Evolutionary conservation across 1,284 basidiomycete species (phyloP), one percentile per base, ranked within the genome.

Genomic region (Ceratobasidium sp.): DNA sequence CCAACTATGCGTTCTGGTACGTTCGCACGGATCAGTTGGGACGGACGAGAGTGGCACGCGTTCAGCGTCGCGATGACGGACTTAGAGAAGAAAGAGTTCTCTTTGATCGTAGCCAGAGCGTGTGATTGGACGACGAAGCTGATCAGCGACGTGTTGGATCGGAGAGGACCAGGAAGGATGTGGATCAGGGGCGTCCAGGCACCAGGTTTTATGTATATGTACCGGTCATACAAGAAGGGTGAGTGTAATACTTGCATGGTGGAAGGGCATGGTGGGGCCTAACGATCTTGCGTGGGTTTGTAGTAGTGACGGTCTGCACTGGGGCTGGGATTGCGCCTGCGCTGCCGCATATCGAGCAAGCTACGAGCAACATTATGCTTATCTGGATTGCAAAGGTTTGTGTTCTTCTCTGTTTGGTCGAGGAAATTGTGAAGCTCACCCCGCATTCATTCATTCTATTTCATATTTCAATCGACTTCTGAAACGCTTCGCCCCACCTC

Each of bases 151-250:
- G 46, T 63, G 15, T 10, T 77, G 28, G 39, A 55, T 12, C 13
- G 56, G 26, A 40, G 42, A 13, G 73, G 73, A 4, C 73, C 73
- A 10, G 73, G 63, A 15, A 66, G 55, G 55, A 67, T 77, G 49
- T 77, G 53, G 51, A 77, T 77, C 18, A 63, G 73, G 20, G 73
- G 73, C 6, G 73, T 77, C 9, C 44, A 67, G 40, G 44, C 63
- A 3, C 73, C 73, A 1, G 73, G 73, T n/a, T 77, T 77, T 58
- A 77, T 77, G 73, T 77, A 77, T 67, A 77, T 77, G 73, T 63
- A 77, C 46, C 73, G 51, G 12, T 20, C 73, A 18, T 77, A 77
- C 15, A 77, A 77, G 46, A 77, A 77, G 53, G 73, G 73, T 77
- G 53, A 42, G 73, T 40, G 2, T 18, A 13, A 15, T 9, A 7